A percentile compares a stretch with the other conserved stretches of the same genome.
Evolutionary conservation across 192 early-diverging fungal genomes (phyloP).

Genomic region (Obelidium mucronatum): DNA sequence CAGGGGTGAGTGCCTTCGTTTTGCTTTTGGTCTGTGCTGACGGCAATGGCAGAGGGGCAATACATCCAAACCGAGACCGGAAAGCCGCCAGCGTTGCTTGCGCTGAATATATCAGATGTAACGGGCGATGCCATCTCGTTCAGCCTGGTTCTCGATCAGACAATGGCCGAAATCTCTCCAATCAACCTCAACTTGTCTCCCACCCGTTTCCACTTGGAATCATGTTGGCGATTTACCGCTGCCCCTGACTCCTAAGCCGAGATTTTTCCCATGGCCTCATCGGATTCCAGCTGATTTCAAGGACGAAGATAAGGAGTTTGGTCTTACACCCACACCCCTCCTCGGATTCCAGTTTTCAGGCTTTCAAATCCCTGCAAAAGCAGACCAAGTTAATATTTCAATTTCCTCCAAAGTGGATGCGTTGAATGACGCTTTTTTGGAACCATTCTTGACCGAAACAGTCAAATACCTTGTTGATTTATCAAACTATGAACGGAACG

Average conservation of each 20-base stretch:
- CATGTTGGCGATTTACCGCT: not conserved
- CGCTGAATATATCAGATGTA: not conserved
- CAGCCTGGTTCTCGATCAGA: not conserved
- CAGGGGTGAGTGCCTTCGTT: slow-evolving; percentile 5
- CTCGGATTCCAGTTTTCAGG: slow-evolving; percentile 23
- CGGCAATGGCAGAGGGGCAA: slow-evolving; percentile 22
- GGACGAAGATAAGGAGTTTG: not conserved
- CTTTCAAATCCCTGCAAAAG: not conserved
- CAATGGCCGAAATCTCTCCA: slow-evolving; percentile 5
- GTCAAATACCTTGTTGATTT: slow-evolving; percentile 4
- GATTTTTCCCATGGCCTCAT: not conserved
- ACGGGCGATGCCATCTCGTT: slow-evolving; percentile 5
- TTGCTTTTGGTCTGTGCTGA: not conserved
- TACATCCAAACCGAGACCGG: not conserved
- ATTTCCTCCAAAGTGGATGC: slow-evolving; percentile 7
- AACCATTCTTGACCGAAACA: not conserved
- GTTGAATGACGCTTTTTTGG: slow-evolving; percentile 5
- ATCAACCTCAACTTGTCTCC: not conserved
- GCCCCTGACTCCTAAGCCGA: not conserved
- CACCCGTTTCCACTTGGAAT: slow-evolving; percentile 10
- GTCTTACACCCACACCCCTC: not conserved
- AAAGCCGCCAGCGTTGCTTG: not conserved
- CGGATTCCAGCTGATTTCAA: slow-evolving; percentile 2
- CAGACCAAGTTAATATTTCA: not conserved
- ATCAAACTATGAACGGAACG: slow-evolving; percentile 21